Conservation (phyloP, 1,284 basidiomycete species). For the Trichosporon faecale region DNA sequence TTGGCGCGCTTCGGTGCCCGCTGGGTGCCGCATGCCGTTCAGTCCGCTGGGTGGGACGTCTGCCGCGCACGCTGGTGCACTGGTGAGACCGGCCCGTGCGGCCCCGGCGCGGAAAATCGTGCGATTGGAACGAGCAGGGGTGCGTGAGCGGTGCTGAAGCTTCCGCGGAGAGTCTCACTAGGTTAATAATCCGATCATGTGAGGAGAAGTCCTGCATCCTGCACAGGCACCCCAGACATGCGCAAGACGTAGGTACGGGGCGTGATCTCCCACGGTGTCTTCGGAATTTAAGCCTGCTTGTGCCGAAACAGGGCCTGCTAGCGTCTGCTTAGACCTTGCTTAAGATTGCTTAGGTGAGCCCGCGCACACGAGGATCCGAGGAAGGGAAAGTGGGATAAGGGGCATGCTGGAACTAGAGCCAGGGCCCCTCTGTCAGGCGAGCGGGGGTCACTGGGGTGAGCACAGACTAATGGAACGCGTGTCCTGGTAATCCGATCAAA, state of each 20-base stretch:
- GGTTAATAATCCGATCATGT: constrained; percentile 5
- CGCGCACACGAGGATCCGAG: neutral
- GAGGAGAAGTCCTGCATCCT: neutral
- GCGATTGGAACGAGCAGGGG: neutral
- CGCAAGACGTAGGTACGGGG: neutral
- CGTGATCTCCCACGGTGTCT: neutral
- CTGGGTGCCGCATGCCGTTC: neutral
- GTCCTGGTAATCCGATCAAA: neutral
- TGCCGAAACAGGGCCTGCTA: neutral
- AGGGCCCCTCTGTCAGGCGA: neutral
- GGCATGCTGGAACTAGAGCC: neutral
- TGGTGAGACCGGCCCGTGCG: neutral
- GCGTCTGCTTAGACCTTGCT: neutral
- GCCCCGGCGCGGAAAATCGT: constrained; percentile 8
- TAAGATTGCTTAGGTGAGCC: neutral
- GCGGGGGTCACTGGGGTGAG: neutral
- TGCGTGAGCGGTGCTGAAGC: neutral
- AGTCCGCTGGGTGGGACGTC: neutral
- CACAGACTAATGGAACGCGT: neutral
- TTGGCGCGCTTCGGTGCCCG: neutral
- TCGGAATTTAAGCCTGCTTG: constrained; percentile 4
- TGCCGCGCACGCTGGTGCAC: neutral
- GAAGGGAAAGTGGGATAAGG: neutral
- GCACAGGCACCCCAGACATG: neutral
- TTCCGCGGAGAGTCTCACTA: constrained; percentile 5